Percentiles rank a stretch among this genome's conserved stretches.
phyloP scores from a whole-genome alignment of 2,329 filamentous ascomycete genomes.

The Aureobasidium sp. region DNA sequence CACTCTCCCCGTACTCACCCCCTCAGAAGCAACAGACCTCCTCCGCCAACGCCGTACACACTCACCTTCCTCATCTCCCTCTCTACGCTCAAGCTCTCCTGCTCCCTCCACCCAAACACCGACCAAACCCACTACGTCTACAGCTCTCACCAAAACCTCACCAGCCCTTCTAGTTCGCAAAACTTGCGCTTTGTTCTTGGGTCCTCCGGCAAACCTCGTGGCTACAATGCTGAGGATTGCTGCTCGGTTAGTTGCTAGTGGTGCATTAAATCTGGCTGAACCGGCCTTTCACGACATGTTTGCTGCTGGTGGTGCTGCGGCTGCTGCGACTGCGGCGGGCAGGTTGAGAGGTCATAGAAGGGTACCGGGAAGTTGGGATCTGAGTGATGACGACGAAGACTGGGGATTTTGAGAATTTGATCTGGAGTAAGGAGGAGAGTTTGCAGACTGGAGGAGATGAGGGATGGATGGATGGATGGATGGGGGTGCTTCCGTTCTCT shows the following conservation, averaged over 20 bases:
- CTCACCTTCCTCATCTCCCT: neutral
- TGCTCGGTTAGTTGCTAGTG: constrained; percentile 61
- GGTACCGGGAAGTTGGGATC: constrained; percentile 13
- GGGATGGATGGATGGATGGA: neutral
- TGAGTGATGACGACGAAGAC: constrained; percentile 15
- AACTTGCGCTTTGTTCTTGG: constrained; percentile 66
- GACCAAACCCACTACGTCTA: neutral
- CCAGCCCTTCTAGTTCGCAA: constrained; percentile 56
- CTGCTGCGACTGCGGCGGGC: neutral
- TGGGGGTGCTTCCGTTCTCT: neutral
- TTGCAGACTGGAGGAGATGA: neutral
- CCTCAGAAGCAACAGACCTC: constrained; percentile 2
- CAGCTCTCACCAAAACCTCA: neutral
- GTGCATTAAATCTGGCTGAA: constrained; percentile 23
- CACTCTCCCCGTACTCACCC: constrained; percentile 8
- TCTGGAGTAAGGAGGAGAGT: neutral
- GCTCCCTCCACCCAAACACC: neutral
- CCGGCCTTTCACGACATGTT: constrained; percentile 7
- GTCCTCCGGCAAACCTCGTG: constrained; percentile 72
- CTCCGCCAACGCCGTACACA: neutral
- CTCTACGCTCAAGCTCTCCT: neutral
- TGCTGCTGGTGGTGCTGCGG: neutral
- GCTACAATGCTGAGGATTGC: constrained; percentile 74
- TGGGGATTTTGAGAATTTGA: constrained; percentile 12
- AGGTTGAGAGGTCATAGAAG: constrained; percentile 3